These are phyloP conservation scores for Penicillium sp. DNA, from an alignment of 2,329 filamentous ascomycete genomes.

Conservation along the genomic window DNA sequence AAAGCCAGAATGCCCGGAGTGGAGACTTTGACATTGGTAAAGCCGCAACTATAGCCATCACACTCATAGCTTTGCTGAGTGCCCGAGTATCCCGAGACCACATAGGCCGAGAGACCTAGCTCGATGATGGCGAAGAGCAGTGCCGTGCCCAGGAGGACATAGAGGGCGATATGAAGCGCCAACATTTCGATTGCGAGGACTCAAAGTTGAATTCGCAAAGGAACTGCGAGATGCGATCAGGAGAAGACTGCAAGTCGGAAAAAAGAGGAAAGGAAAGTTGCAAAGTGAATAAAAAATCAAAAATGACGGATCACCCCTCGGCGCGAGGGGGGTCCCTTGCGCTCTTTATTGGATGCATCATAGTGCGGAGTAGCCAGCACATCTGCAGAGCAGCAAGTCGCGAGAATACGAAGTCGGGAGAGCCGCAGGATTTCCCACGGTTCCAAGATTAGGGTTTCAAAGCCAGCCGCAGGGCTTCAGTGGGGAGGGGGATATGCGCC, in stretches of 20 bases:
- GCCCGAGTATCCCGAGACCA: conserved; percentile 12
- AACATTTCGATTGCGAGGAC: conserved; percentile 16
- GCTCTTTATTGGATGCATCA: conserved; percentile 11
- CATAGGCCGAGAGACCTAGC: conserved; percentile 31
- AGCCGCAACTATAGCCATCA: conserved; percentile 9
- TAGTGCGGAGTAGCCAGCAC: not conserved
- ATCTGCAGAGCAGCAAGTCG: not conserved
- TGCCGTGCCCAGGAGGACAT: conserved; percentile 27
- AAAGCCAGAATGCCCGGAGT: conserved; percentile 26
- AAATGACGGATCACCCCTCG: not conserved
- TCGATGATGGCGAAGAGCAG: conserved; percentile 33
- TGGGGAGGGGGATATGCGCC: not conserved
- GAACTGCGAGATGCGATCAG: not conserved
- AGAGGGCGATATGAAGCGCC: conserved; percentile 29
- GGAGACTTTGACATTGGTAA: conserved; percentile 19
- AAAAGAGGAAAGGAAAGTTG: not conserved
- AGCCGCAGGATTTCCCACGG: conserved; percentile 3
- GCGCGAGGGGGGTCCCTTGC: conserved; percentile 11
- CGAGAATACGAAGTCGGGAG: not conserved
- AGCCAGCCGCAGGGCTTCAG: conserved; percentile 10
- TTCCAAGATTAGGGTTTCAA: not conserved
- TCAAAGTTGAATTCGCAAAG: not conserved
- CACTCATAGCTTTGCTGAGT: conserved; percentile 2
- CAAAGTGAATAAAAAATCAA: not conserved
- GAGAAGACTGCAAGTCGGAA: not conserved